A percentile compares a stretch with the other conserved stretches of the same genome.
These are phyloP conservation scores for Verticillium nonalfalfae DNA, from an alignment of 2,329 filamentous ascomycete genomes.

Conservation along the genomic window DNA sequence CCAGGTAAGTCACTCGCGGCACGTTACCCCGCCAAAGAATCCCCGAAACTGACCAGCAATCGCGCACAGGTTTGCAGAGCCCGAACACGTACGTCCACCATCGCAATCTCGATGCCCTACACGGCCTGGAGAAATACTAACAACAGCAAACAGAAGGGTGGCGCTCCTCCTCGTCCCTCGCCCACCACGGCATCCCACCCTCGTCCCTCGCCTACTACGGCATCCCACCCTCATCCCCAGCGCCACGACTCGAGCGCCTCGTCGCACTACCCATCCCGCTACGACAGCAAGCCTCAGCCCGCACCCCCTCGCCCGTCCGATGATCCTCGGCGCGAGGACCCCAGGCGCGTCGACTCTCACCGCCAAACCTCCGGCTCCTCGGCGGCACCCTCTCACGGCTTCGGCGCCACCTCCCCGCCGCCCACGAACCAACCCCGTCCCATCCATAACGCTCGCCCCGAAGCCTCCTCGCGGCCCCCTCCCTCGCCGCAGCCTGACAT, in stretches of 20 bases:
- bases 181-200: too few species aligned
- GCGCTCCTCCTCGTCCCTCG: conserved; percentile 9
- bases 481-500: conserved; percentile 53
- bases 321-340: conserved; percentile 18
- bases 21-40: conserved; percentile 3
- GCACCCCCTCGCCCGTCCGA: conserved; percentile 28
- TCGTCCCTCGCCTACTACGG: too few species aligned
- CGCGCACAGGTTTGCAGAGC: conserved; percentile 64
- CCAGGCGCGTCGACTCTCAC: conserved; percentile 6
- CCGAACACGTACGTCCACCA: conserved; percentile 53
- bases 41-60: conserved; percentile 15
- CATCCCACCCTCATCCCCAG: neutral
- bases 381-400: conserved; percentile 21
- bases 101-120: neutral
- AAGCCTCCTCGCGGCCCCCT: conserved; percentile 56
- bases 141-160: conserved; percentile 11
- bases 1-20: conserved; percentile 59
- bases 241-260: neutral
- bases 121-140: conserved; percentile 2
- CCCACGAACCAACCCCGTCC: conserved; percentile 37
- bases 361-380: conserved; percentile 7
- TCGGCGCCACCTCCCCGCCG: conserved; percentile 45
- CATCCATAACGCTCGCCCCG: conserved; percentile 38
- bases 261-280: conserved; percentile 23
- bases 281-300: conserved; percentile 39